Percentiles rank a stretch among this genome's conserved stretches.
phyloP scores from a whole-genome alignment of 306 rosid genomes.

The Vigna mungo region DNA sequence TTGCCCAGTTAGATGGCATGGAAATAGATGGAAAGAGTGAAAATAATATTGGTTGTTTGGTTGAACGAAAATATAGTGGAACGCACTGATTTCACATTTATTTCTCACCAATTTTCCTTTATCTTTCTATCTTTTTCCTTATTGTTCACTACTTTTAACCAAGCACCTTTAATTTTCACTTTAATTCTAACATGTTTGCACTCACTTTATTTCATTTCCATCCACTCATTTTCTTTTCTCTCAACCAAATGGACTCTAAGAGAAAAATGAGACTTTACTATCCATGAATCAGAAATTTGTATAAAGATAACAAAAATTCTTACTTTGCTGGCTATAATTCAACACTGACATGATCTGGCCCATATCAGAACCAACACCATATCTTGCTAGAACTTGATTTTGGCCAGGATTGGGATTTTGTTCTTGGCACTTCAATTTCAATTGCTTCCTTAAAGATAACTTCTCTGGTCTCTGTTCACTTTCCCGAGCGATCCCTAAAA shows the following conservation, averaged over 20 bases:
- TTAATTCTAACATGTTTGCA: no score
- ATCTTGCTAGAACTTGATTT: conserved; percentile 57
- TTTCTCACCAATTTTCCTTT: no score
- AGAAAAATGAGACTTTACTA: conserved; percentile 5
- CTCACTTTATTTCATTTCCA: no score
- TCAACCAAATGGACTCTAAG: conserved; percentile 7
- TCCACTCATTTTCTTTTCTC: no score
- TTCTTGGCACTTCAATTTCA: conserved; percentile 95
- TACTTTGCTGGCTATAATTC: conserved; percentile 67
- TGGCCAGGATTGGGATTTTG: conserved; percentile 65
- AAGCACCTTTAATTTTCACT: no score
- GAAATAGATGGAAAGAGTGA: no score
- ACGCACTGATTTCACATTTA: no score
- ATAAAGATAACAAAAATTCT: conserved; percentile 38
- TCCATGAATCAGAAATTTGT: conserved; percentile 29
- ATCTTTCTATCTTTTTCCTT: no score
- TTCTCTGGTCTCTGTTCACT: conserved; percentile 82
- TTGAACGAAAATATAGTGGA: no score
- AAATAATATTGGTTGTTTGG: no score
- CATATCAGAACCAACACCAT: conserved; percentile 64
- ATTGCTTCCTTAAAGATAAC: conserved; percentile 86
- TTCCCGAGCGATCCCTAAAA: conserved; percentile 77
- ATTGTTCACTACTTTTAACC: no score
- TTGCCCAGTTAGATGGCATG: no score
- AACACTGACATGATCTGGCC: conserved; percentile 55